Conservation (phyloP, 192 early-diverging fungal species). For the Podila horticola region DNA sequence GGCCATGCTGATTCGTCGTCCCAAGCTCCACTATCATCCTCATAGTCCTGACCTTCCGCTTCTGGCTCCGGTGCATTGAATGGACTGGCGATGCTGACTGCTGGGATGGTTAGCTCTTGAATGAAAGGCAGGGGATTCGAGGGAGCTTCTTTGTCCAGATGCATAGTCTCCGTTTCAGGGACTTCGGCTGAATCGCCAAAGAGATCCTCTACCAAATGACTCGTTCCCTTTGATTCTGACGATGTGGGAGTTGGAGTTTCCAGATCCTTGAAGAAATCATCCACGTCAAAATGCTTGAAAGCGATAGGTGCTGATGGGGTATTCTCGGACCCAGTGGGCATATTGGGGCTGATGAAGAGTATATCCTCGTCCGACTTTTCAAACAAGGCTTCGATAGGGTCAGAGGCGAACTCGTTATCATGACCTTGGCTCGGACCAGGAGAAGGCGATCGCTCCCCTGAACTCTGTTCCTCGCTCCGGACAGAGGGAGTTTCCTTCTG, state of each 20-base stretch:
- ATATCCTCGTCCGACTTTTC: background rate
- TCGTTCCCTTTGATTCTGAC: background rate
- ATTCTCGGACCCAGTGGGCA: too few species aligned
- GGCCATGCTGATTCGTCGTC: background rate
- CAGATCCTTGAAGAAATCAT: conserved; percentile 6
- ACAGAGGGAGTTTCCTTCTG: conserved; percentile 3
- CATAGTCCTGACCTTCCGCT: background rate
- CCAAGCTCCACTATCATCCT: background rate
- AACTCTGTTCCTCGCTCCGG: background rate
- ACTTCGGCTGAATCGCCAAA: too few species aligned
- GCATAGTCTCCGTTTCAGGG: background rate
- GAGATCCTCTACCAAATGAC: too few species aligned
- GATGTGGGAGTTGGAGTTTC: background rate
- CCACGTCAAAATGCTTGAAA: conserved; percentile 2
- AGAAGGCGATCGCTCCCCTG: background rate
- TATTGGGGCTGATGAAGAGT: background rate
- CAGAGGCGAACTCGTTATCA: background rate
- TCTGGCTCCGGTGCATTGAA: background rate
- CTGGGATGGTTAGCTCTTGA: too few species aligned
- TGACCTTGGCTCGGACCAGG: background rate
- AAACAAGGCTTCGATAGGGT: background rate
- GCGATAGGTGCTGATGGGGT: too few species aligned
- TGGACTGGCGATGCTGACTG: background rate
- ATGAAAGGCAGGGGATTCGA: background rate
- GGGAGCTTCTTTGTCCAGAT: background rate